These are phyloP conservation scores for Gremmenia infestans DNA, from an alignment of 2,329 filamentous ascomycete genomes.

Conservation along the genomic window DNA sequence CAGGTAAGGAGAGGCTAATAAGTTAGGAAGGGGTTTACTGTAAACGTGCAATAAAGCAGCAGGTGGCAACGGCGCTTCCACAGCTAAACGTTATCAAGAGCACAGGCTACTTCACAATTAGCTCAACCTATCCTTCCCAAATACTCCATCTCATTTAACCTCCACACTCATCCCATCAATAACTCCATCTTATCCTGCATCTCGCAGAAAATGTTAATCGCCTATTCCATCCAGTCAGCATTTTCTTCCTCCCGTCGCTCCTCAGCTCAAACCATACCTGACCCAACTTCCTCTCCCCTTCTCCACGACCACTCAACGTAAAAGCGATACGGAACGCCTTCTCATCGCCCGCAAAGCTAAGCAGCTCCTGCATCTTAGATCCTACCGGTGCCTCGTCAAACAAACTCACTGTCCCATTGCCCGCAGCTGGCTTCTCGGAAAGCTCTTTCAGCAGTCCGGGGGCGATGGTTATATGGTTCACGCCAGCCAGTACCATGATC, in stretches of 20 bases:
- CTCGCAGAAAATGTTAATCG: slow-evolving; percentile 54
- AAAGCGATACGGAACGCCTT: slow-evolving; percentile 47
- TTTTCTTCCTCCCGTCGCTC: background rate
- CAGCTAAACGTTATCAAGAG: background rate
- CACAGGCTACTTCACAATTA: no score
- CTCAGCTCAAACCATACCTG: slow-evolving; percentile 27
- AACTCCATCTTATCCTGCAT: slow-evolving; percentile 49
- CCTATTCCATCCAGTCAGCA: slow-evolving; percentile 33
- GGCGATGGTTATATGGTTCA: slow-evolving; percentile 54
- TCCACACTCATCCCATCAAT: slow-evolving; percentile 14
- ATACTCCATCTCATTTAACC: background rate
- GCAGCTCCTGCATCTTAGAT: background rate
- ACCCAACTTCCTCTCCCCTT: slow-evolving; percentile 45
- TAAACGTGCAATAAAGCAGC: slow-evolving; percentile 7
- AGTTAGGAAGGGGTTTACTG: slow-evolving; percentile 3
- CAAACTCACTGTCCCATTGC: slow-evolving; percentile 8
- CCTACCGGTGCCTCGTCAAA: slow-evolving; percentile 16
- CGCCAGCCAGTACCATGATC: slow-evolving; percentile 52
- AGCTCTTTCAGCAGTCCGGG: slow-evolving; percentile 41
- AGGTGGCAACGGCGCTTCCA: background rate
- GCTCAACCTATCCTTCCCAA: background rate
- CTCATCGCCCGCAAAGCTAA: slow-evolving; percentile 36
- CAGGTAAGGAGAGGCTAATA: background rate
- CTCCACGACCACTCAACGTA: slow-evolving; percentile 36
- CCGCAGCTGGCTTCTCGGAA: slow-evolving; percentile 6